Evolutionary conservation across 257 asterid genomes (phyloP), one percentile per base, ranked within the genome.

Genomic region (Forsythia viridissima): DNA sequence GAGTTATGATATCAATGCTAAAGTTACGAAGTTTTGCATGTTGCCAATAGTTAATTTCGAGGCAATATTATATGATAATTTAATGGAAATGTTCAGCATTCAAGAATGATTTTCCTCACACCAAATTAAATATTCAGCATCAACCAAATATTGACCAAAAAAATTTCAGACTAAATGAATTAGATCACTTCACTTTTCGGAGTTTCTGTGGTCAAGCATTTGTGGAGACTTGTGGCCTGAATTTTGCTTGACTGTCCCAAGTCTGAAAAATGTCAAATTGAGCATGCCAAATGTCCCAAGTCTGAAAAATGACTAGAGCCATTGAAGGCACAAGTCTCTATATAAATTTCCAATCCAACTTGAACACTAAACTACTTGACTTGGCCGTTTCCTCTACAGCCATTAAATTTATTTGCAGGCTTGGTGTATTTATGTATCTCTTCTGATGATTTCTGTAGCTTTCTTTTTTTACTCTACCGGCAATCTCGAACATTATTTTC

Each of bases 311-410:
- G 59, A 48, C 59, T 48, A 18, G 13, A 13, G n/a, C 59, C 20
- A 15, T 4, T 11, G 59, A 48, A 48, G n/a, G 4, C 20, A 13
- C 0, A 1, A 11, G n/a, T 11, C 59, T 48, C n/a, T 42, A 3
- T 43, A 10, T 41, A 24, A 42, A 24, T 68, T 48, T 48, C 68
- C 20, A 5, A 30, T 74, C 76, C 20, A 63, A 57, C 77, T 55
- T 80, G 70, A 74, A 52, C 34, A 40, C 18, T 39, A 16, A 41
- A 67, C 5, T 48, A 48, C 57, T 68, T 65, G 71, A 70, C 36
- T 73, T 13, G 15, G 51, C 34, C 44, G 48, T 82, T 82, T 48
- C 34, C 85, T 48, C 61, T 36, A 11, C 40, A 70, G 69, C n/a
- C 59, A 51, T 3, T 16, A 51, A 48, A 52, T 51, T 48, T 69